A percentile compares a stretch with the other conserved stretches of the same genome.
Conservation (phyloP, 2,329 filamentous ascomycete species). For the Leptographium lundbergii region DNA sequence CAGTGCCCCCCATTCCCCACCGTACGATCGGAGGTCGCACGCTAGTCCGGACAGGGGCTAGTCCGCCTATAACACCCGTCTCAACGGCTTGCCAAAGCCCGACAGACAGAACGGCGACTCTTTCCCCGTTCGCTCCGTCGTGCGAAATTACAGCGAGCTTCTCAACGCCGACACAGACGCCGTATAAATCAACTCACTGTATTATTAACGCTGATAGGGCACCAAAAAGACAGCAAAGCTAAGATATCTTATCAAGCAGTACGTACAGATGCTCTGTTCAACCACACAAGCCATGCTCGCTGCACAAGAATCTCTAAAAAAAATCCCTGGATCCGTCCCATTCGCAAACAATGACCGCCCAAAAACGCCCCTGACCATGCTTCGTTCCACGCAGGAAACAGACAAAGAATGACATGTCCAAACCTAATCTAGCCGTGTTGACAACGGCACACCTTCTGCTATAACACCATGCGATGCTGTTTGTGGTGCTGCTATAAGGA, state of each 20-base stretch:
- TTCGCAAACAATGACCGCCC: neutral
- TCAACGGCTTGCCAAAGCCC: neutral
- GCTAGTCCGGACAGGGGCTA: neutral
- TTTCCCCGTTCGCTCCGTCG: neutral
- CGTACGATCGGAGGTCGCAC: neutral
- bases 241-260: neutral
- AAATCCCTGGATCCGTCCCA: neutral
- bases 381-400: constrained; percentile 2
- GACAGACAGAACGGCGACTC: neutral
- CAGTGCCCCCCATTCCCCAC: neutral
- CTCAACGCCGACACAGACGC: neutral
- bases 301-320: neutral
- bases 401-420: constrained; percentile 1
- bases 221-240: neutral
- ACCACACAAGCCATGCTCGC: neutral
- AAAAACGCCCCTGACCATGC: constrained; percentile 9
- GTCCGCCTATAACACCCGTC: neutral
- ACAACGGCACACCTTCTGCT: neutral
- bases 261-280: neutral
- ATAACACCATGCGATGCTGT: neutral
- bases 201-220: neutral
- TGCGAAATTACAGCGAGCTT: neutral
- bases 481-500: neutral
- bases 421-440: neutral
- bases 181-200: neutral